These are phyloP conservation scores for Colletotrichum navitas DNA, from an alignment of 2,329 filamentous ascomycete species.

Conservation along the genomic window DNA sequence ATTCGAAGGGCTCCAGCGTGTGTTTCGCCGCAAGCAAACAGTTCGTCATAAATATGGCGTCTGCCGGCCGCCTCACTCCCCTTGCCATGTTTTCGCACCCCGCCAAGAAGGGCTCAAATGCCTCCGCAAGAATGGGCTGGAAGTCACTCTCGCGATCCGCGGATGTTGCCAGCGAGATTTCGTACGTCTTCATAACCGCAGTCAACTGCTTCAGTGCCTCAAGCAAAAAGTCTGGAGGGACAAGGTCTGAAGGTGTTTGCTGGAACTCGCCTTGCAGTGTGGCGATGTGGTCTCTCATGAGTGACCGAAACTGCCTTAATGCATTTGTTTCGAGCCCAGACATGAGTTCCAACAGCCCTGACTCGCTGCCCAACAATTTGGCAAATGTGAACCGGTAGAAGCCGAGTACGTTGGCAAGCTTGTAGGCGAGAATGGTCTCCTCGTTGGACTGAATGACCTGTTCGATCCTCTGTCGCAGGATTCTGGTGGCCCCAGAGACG, in stretches of 20 bases:
- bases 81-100: conserved; percentile 79
- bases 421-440: conserved; percentile 89
- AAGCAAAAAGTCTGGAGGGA: conserved; percentile 82
- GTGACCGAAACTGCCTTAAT: conserved; percentile 82
- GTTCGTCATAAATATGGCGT: conserved; percentile 80
- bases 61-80: conserved; percentile 68
- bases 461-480: conserved; percentile 90
- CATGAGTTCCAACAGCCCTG: conserved; percentile 78
- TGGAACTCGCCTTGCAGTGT: conserved; percentile 80
- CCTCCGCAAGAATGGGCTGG: conserved; percentile 79
- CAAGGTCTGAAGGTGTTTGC: conserved; percentile 77
- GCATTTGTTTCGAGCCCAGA: conserved; percentile 79
- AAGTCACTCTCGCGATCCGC: conserved; percentile 76
- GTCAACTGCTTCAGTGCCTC: conserved; percentile 84
- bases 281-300: conserved; percentile 84
- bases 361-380: conserved; percentile 79
- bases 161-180: conserved; percentile 78
- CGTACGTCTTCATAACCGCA: conserved; percentile 86
- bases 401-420: conserved; percentile 86
- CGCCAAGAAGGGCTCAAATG: conserved; percentile 87
- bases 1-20: conserved; percentile 71
- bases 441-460: conserved; percentile 94
- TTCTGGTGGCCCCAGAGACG: conserved; percentile 81
- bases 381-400: conserved; percentile 92
- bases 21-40: conserved; percentile 72